Base-by-base conservation (phyloP, 2,329 filamentous ascomycete species). In the Neonectria sp. region DNA sequence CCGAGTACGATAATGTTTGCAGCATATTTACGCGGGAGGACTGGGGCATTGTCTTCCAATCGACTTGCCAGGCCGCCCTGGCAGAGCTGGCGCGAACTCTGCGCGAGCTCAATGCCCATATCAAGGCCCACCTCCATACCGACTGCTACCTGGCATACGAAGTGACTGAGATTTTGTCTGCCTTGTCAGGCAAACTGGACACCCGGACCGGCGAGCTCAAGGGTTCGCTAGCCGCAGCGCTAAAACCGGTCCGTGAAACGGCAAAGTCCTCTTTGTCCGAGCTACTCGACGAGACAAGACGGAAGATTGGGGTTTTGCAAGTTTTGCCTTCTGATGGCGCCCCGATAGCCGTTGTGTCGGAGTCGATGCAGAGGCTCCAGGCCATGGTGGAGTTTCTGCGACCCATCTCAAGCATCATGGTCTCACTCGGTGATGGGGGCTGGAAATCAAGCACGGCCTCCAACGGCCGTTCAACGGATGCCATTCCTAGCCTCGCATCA, bases 71-170 rank as follows among this genome's bases (percentile, higher is more conserved):
- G 75, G 85, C 89, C 37, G 89, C 95, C 13, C 85, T 99, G 67
- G 88, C 90, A 8, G 95, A 97, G 75, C 92, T 98, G 73, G 91
- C 92, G 6, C 91, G 94, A 73, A 98, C 96, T 0, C 82, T 98
- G 60, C 90, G 93, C 31, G 95, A 98, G 76, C 86, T 99, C 35
- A 98, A 98, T 79, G 88, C 89, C 56, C 95, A 98, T 76, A 95
- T 98, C 80, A 95, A 95, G 78, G 85, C 88, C 46, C 95, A 98
- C 77, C 84, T 98, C 45, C 89, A 91, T 72, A 97, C 94, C 0
- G 96, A 99, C 79, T 98, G 95, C 81, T 98, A 94, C 79, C 88
- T 99, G 55, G 95, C 95, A 8, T 99, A 97, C 79, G 96, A 99
- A 78, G 93, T 98, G 35, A 93, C 97, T 35, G 95, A 97, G 75